Conservation (phyloP, 768 basidiomycete species). For the Amylocystis lapponica region DNA sequence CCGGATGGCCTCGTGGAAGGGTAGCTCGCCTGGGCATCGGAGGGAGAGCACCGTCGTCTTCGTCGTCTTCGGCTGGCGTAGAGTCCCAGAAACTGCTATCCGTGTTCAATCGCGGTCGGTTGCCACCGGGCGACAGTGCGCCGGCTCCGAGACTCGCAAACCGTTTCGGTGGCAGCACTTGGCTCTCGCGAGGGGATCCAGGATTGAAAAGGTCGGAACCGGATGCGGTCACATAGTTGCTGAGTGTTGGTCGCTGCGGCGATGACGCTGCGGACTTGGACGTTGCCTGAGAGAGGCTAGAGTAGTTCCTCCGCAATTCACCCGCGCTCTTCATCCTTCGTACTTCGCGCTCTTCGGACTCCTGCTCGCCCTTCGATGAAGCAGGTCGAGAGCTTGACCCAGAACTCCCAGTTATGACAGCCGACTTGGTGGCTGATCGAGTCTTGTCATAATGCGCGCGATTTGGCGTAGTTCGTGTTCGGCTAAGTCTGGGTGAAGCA, state of each 20-base stretch:
- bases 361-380: conserved; percentile 3
- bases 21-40: conserved; percentile 7
- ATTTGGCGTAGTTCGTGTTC: conserved; percentile 75
- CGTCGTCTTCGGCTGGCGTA: conserved; percentile 32
- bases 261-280: conserved; percentile 27
- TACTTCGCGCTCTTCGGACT: conserved; percentile 45
- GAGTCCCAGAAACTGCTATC: conserved; percentile 45
- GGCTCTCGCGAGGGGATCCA: conserved; percentile 26
- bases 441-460: conserved; percentile 27
- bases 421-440: conserved; percentile 9
- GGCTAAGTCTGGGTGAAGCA: conserved; percentile 42
- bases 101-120: conserved; percentile 35
- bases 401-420: neutral
- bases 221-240: conserved; percentile 51
- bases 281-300: conserved; percentile 19
- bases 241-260: conserved; percentile 35
- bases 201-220: conserved; percentile 58
- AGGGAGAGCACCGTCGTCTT: conserved; percentile 2
- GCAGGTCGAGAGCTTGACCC: conserved; percentile 2
- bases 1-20: conserved; percentile 1
- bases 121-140: conserved; percentile 27
- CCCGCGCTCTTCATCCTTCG: conserved; percentile 87
- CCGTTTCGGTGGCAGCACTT: conserved; percentile 39
- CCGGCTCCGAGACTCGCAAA: conserved; percentile 66
- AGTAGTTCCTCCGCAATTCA: conserved; percentile 54